Base-by-base conservation (phyloP, 2,329 filamentous ascomycete species). In the Talaromyces sp. region DNA sequence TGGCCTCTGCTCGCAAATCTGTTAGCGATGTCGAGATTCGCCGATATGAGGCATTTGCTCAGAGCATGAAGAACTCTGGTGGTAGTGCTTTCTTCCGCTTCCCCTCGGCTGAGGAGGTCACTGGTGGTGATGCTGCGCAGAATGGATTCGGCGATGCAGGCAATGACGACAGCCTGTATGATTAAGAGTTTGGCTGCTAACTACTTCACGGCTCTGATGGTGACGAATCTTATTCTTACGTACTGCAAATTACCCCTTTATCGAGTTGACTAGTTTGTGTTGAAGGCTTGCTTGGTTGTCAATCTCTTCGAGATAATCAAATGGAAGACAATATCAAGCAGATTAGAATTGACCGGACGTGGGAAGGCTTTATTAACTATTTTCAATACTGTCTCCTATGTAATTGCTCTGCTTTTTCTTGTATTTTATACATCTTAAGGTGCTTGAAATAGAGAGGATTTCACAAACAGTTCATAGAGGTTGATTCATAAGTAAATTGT, bases 51-150 rank as follows among this genome's bases (percentile, higher is more conserved):
- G 94, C 95, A 4, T 99, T 99, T 75, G 91, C 94, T 47, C 94
- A 98, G 83, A 94, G 94, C 79, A 96, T 99, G 93, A 99, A 99
- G 91, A 97, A 96, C 78, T 89, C 92, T 67, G 93, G 93, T 61
- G 93, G 93, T 45, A 94, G 93, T 75, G 93, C 92, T 72, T 97
- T 95, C 87, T 99, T 99, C 91, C 93, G 96, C 81, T 99, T 99
- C 89, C 94, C 91, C 36, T 81, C 73, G 78, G 83, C 79, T 72
- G 86, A 81, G 77, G 86, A 82, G 81, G 85, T 82, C 79, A 80
- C 78, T 69, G 29, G 51, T 45, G 82, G 79, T 69, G 80, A 77
- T 69, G 77, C 72, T 72, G 81, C 76, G 62, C 80, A 81, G 69
- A 82, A 82, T 72, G 80, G 87, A 59, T 93, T 95, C 73, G 93